These are phyloP conservation scores for Tetrapisispora pingtungensis DNA, from an alignment of 805 yeast species.

Conservation along the genomic window DNA sequence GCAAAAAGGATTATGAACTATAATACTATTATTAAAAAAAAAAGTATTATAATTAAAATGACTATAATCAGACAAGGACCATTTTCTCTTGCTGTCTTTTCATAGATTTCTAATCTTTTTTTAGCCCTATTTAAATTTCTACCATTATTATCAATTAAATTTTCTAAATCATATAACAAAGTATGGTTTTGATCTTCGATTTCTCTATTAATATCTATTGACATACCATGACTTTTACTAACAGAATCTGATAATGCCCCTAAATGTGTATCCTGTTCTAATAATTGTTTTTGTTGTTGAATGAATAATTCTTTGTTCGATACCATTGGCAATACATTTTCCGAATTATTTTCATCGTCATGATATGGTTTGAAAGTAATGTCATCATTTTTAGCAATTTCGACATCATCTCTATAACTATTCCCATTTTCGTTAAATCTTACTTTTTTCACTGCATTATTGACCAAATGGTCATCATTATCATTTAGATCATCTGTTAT, in stretches of 20 bases:
- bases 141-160: constrained; percentile 35
- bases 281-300: constrained; percentile 39
- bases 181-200: constrained; percentile 37
- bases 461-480: background rate
- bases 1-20: background rate
- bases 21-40: constrained; percentile 20
- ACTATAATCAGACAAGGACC: constrained; percentile 42
- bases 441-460: constrained; percentile 12
- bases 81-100: constrained; percentile 35
- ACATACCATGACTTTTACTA: constrained; percentile 35
- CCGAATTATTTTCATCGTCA: constrained; percentile 9
- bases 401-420: background rate
- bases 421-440: constrained; percentile 16
- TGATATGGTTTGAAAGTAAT: constrained; percentile 17
- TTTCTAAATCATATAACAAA: constrained; percentile 41
- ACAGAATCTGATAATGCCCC: constrained; percentile 35
- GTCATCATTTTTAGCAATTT: background rate
- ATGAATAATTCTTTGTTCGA: constrained; percentile 31
- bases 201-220: constrained; percentile 39
- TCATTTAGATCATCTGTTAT: background rate
- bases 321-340: constrained; percentile 1
- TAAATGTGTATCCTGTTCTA: constrained; percentile 38
- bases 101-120: constrained; percentile 32
- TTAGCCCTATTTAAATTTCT: constrained; percentile 34
- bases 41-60: constrained; percentile 34